These are phyloP conservation scores for Diaporthe amygdali DNA, from an alignment of 2,329 filamentous ascomycete species.

Conservation along the genomic window DNA sequence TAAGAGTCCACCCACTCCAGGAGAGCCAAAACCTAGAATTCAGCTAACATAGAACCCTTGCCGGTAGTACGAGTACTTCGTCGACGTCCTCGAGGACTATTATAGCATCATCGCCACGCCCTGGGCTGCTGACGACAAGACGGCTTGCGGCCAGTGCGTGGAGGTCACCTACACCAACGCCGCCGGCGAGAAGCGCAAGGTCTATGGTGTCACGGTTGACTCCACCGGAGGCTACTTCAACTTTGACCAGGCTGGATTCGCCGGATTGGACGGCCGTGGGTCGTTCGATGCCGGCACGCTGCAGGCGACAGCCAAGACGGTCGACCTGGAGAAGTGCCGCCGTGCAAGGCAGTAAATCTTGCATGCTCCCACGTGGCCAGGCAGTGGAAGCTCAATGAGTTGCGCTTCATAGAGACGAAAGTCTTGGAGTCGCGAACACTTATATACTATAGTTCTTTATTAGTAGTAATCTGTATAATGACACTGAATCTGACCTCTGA, in stretches of 20 bases:
- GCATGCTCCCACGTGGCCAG: not conserved
- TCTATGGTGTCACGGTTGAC: conserved; percentile 12
- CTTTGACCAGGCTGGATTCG: conserved; percentile 14
- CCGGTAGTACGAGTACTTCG: conserved; percentile 10
- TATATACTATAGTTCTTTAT: not conserved
- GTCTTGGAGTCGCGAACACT: not conserved
- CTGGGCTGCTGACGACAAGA: conserved; percentile 8
- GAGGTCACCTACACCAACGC: conserved; percentile 8
- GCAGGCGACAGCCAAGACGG: not conserved
- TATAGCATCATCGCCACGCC: conserved; percentile 7
- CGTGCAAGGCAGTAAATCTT: not conserved
- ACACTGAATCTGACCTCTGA: not conserved
- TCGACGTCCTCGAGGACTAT: conserved; percentile 17
- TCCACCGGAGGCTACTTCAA: conserved; percentile 12
- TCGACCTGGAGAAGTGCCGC: not conserved
- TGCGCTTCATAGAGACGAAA: too few relatives aligned
- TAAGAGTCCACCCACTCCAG: not conserved
- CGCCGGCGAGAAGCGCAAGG: not conserved
- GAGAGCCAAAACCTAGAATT: not conserved
- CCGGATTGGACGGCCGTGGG: not conserved
- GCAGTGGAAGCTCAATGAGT: too few relatives aligned
- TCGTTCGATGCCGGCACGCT: conserved; percentile 9
- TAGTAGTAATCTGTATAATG: not conserved
- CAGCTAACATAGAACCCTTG: not conserved
- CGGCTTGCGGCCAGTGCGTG: conserved; percentile 13